phyloP scores from a whole-genome alignment of 2,329 filamentous ascomycete species.

The Aspergillus intermedius region DNA sequence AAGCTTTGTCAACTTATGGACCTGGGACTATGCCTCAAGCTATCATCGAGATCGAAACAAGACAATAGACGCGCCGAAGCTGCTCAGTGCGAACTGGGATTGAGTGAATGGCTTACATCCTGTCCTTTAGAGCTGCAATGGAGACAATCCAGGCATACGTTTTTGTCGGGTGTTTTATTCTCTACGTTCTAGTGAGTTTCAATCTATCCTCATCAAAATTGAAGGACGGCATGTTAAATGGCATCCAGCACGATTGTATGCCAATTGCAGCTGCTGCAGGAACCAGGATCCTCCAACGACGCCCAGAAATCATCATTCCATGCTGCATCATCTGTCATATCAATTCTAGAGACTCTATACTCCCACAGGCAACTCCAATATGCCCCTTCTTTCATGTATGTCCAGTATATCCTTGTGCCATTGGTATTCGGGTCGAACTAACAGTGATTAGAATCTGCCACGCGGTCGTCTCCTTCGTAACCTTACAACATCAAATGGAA shows the following conservation, averaged over 20 bases:
- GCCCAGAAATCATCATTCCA: slow-evolving; percentile 8
- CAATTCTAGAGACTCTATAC: slow-evolving; percentile 8
- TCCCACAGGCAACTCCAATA: slow-evolving; percentile 7
- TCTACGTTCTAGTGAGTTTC: slow-evolving; percentile 8
- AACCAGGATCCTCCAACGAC: slow-evolving; percentile 2
- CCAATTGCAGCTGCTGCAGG: slow-evolving; percentile 7
- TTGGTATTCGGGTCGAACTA: neutral
- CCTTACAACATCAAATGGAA: slow-evolving; percentile 7
- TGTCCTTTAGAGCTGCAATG: slow-evolving; percentile 8
- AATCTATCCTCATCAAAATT: neutral
- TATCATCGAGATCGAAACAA: slow-evolving; percentile 5
- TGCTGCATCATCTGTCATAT: slow-evolving; percentile 8
- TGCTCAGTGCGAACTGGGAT: slow-evolving; percentile 8
- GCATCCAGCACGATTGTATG: slow-evolving; percentile 8
- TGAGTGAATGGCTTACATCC: slow-evolving; percentile 9
- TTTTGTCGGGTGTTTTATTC: slow-evolving; percentile 6
- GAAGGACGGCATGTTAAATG: neutral
- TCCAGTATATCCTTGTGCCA: neutral
- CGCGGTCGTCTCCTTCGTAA: slow-evolving; percentile 8
- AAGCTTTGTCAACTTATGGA: slow-evolving; percentile 12
- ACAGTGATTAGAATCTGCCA: slow-evolving; percentile 7
- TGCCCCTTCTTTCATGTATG: slow-evolving; percentile 6
- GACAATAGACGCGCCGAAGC: slow-evolving; percentile 3
- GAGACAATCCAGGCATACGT: slow-evolving; percentile 6
- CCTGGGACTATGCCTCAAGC: slow-evolving; percentile 7